Conservation (phyloP, 2,329 filamentous ascomycete genomes). For the Ambrosiella cleistominuta region DNA sequence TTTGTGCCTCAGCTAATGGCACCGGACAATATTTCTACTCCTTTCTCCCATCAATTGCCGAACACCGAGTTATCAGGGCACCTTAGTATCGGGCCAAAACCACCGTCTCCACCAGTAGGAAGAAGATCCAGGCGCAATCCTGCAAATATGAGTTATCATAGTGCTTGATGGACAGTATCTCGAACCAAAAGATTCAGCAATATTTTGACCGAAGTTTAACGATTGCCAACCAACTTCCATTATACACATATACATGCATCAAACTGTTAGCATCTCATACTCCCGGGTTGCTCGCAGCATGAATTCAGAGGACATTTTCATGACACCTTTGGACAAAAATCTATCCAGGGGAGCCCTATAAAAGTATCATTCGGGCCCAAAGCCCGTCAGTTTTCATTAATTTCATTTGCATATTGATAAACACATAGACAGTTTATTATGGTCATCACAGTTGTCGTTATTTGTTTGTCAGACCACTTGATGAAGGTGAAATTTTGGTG, state of each 20-base stretch:
- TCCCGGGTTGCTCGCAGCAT: slow-evolving; percentile 1
- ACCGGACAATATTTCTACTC: background rate
- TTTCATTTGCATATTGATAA: too few relatives aligned
- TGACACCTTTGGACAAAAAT: slow-evolving; percentile 1
- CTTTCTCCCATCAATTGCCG: background rate
- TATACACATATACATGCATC: background rate
- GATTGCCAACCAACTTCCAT: background rate
- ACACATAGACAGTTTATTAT: too few relatives aligned
- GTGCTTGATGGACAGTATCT: background rate
- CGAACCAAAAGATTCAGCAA: background rate
- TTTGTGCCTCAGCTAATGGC: background rate
- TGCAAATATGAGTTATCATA: background rate
- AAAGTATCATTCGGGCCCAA: background rate
- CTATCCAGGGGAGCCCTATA: slow-evolving; percentile 1
- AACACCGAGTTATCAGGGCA: background rate
- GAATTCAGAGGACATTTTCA: background rate
- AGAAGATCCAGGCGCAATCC: background rate
- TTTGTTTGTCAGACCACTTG: too few relatives aligned
- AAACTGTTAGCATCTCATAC: slow-evolving; percentile 1
- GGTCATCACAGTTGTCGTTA: too few relatives aligned
- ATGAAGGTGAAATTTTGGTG: too few relatives aligned
- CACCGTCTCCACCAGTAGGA: background rate
- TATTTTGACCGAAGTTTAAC: too few relatives aligned
- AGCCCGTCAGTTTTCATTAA: background rate
- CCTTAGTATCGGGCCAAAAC: too few relatives aligned